Conservation (phyloP, 2,329 filamentous ascomycete genomes). For the Penicillium sp. region DNA sequence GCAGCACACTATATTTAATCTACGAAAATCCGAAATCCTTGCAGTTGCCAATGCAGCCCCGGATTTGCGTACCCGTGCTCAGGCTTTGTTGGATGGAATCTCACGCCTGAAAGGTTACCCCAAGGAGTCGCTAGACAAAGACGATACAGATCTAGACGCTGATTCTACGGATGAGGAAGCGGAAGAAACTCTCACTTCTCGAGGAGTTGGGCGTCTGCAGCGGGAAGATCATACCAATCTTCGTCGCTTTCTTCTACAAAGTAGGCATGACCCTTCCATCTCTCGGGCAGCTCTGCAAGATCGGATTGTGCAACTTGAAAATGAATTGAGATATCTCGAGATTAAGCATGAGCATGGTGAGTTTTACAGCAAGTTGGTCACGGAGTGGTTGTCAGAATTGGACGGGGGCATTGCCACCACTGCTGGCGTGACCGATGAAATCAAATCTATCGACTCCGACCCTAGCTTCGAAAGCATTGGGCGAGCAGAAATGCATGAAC, state of each 20-base stretch:
- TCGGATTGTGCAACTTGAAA: constrained; percentile 50
- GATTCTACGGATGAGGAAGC: constrained; percentile 6
- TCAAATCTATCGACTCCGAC: constrained; percentile 28
- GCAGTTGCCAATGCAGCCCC: constrained; percentile 30
- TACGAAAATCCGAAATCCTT: constrained; percentile 46
- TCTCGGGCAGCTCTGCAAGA: constrained; percentile 47
- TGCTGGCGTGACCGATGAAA: constrained; percentile 22
- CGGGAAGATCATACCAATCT: constrained; percentile 45
- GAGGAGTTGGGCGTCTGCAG: constrained; percentile 19
- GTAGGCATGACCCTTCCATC: constrained; percentile 54
- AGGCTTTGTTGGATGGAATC: constrained; percentile 38
- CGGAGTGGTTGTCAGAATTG: constrained; percentile 52
- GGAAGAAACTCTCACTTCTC: constrained; percentile 30
- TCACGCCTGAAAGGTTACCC: constrained; percentile 40
- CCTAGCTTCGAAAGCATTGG: constrained; percentile 50
- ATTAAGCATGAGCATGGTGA: constrained; percentile 57
- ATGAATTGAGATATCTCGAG: constrained; percentile 51
- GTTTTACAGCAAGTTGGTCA: constrained; percentile 57
- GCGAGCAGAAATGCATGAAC: constrained; percentile 54
- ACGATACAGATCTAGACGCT: constrained; percentile 30
- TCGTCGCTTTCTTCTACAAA: constrained; percentile 54
- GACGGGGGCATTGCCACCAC: constrained; percentile 19
- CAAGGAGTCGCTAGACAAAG: constrained; percentile 36
- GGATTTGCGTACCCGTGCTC: constrained; percentile 34
- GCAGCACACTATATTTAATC: constrained; percentile 52